Conservation (phyloP, 1,284 basidiomycete genomes). For the Lentinula novae-zelandiae region DNA sequence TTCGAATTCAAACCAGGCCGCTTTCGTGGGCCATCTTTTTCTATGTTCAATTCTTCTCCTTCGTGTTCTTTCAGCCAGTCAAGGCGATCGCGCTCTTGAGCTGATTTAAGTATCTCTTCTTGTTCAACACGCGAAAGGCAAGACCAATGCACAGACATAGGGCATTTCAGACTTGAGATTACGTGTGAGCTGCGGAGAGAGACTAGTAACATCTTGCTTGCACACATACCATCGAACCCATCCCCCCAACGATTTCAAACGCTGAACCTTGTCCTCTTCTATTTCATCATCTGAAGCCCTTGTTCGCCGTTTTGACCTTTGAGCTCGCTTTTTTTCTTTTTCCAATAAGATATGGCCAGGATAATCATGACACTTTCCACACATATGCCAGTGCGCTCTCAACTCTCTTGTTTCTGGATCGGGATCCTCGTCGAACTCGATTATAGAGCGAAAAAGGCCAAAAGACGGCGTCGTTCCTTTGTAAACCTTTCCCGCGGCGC, state of each 20-base stretch:
- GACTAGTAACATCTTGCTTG: not conserved
- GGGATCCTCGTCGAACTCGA: slow-evolving; percentile 55
- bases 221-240: slow-evolving; percentile 81
- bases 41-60: slow-evolving; percentile 22
- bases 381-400: slow-evolving; percentile 55
- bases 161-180: slow-evolving; percentile 63
- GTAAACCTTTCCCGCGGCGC: slow-evolving; percentile 27
- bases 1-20: slow-evolving; percentile 44
- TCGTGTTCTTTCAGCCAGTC: slow-evolving; percentile 31
- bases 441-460: slow-evolving; percentile 58
- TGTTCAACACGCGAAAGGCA: slow-evolving; percentile 68
- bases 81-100: slow-evolving; percentile 46
- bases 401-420: slow-evolving; percentile 54
- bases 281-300: slow-evolving; percentile 40
- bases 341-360: slow-evolving; percentile 56
- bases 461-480: slow-evolving; percentile 57
- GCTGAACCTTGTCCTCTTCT: slow-evolving; percentile 54
- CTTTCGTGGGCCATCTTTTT: slow-evolving; percentile 30
- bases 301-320: slow-evolving; percentile 39
- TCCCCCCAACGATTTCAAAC: slow-evolving; percentile 59
- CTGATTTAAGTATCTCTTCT: slow-evolving; percentile 69
- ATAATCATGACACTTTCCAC: slow-evolving; percentile 64
- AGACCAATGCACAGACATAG: slow-evolving; percentile 75
- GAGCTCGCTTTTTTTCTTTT: slow-evolving; percentile 34
- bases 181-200: slow-evolving; percentile 9